Percentiles rank a stretch among this genome's conserved stretches.
These are phyloP conservation scores for Neurospora sp. DNA, from an alignment of 495 filamentous ascomycete species.

Conservation along the genomic window DNA sequence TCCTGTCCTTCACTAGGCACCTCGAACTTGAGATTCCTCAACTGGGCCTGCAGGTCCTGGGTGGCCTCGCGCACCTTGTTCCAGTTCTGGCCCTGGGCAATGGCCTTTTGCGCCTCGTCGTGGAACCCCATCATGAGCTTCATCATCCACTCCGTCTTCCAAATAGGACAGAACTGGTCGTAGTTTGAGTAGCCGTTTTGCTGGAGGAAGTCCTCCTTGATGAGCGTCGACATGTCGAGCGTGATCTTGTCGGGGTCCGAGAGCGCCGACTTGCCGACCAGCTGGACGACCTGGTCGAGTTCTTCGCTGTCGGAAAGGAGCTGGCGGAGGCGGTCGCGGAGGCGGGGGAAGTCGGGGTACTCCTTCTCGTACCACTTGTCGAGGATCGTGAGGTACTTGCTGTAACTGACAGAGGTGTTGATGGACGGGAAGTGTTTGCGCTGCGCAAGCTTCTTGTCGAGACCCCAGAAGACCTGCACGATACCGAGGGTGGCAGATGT, in stretches of 20 bases:
- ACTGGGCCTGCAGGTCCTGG: constrained; percentile 66
- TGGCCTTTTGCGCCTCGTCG: constrained; percentile 92
- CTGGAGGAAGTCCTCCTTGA: constrained; percentile 99
- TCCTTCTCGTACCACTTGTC: constrained; percentile 91
- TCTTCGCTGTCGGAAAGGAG: constrained; percentile 91
- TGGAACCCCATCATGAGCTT: constrained; percentile 96
- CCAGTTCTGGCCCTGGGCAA: constrained; percentile 85
- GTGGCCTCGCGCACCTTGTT: constrained; percentile 85
- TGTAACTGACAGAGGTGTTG: constrained; percentile 93
- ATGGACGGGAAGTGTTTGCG: constrained; percentile 99
- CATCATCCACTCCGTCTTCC: constrained; percentile 99
- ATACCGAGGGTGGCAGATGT: constrained; percentile 91
- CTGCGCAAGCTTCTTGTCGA: constrained; percentile 98
- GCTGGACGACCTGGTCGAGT: constrained; percentile 95
- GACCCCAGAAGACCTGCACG: constrained; percentile 98
- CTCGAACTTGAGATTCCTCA: constrained; percentile 95
- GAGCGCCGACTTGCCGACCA: constrained; percentile 93
- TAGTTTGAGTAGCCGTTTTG: constrained; percentile 99
- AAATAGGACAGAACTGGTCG: constrained; percentile 97
- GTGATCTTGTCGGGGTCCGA: constrained; percentile 99
- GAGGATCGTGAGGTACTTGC: constrained; percentile 82
- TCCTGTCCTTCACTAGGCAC: constrained; percentile 69
- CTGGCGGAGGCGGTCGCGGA: constrained; percentile 86
- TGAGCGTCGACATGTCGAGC: constrained; percentile 76
- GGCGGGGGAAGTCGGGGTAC: constrained; percentile 84